Evolutionary conservation across 352 stramenopile genomes (phyloP), one percentile per base, ranked within the genome.

Genomic region (Phytopythium helicoides): DNA sequence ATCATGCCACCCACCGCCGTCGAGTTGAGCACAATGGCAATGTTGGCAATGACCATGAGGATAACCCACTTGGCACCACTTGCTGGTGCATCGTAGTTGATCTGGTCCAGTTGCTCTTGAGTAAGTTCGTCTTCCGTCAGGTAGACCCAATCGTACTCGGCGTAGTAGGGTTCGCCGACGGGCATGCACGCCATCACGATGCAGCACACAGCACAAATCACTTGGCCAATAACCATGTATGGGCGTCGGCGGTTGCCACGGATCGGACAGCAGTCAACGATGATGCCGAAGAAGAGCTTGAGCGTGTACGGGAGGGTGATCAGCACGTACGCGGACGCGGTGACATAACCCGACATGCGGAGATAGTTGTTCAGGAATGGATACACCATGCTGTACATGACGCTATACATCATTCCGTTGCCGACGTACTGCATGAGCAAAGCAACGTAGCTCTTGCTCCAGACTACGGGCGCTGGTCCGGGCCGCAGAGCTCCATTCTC

Each of bases 341-440:
- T 86, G 51, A 88, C 71, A 39, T 84, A 81, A 41, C 78, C 78
- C 46, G 87, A 73, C 59, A 89, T 67, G 31, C 79, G 66, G 44
- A 89, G 46, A 47, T 89, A 93, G 60, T 82, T 83, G 57, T 89
- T 84, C 21, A 94, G 53, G 31, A 92, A 79, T 15, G 81, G 81
- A 42, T 92, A 93, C 21, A 86, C 60, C 0, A 69, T 83, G n/a
- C 73, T 56, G 9, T 74, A 72, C 8, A 91, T 52, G 22, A 71
- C 61, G 19, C 83, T 78, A 46, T 81, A 87, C 28, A 91, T 41
- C 33, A 93, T 48, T 2, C 80, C 80, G 2, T 91, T 69, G 16
- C 68, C 62, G 31, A 68, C 76, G 57, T 93, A 93, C 48, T 93
- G 80, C 6, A 79, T 64, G 3, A 93, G 57, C 16, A 93, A 40